These are phyloP conservation scores for Boletus vermiculosoides DNA, from an alignment of 768 basidiomycete genomes.

Conservation along the genomic window DNA sequence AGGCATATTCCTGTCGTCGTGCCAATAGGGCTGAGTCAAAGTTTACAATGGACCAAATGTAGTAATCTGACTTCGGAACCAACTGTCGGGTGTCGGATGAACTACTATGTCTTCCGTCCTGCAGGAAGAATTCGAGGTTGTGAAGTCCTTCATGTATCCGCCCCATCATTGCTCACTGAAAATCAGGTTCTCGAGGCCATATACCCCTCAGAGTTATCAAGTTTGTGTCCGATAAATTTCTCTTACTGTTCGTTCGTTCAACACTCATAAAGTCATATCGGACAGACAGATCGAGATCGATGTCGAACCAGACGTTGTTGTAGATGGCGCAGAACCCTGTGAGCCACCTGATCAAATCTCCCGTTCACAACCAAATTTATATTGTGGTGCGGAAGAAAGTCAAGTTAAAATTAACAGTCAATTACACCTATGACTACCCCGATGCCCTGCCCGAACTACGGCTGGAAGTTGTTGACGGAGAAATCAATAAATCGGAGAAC, in stretches of 20 bases:
- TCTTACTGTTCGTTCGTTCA: slow-evolving; percentile 42
- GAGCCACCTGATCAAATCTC: slow-evolving; percentile 24
- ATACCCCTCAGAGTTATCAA: slow-evolving; percentile 89
- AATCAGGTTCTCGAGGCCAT: slow-evolving; percentile 89
- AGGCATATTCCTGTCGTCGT: slow-evolving; percentile 15
- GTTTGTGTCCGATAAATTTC: slow-evolving; percentile 56
- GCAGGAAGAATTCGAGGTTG: slow-evolving; percentile 89
- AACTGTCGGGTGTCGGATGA: slow-evolving; percentile 29
- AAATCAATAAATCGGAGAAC: slow-evolving; percentile 58
- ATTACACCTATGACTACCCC: slow-evolving; percentile 83
- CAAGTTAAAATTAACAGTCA: slow-evolving; percentile 65
- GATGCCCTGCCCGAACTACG: slow-evolving; percentile 74
- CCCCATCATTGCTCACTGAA: slow-evolving; percentile 11
- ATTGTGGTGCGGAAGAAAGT: slow-evolving; percentile 50
- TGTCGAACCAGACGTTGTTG: slow-evolving; percentile 80
- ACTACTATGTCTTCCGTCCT: slow-evolving; percentile 57
- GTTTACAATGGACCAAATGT: slow-evolving; percentile 18
- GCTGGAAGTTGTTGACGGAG: slow-evolving; percentile 62
- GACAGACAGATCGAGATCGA: slow-evolving; percentile 79
- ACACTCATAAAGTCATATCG: slow-evolving; percentile 70
- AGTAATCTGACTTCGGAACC: slow-evolving; percentile 18
- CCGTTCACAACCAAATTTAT: slow-evolving; percentile 10
- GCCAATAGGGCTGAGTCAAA: not conserved
- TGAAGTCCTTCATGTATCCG: slow-evolving; percentile 9
- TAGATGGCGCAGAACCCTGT: slow-evolving; percentile 60